Evolutionary conservation across 1,284 basidiomycete species (phyloP).

Genomic region (Entoloma clypeatum): DNA sequence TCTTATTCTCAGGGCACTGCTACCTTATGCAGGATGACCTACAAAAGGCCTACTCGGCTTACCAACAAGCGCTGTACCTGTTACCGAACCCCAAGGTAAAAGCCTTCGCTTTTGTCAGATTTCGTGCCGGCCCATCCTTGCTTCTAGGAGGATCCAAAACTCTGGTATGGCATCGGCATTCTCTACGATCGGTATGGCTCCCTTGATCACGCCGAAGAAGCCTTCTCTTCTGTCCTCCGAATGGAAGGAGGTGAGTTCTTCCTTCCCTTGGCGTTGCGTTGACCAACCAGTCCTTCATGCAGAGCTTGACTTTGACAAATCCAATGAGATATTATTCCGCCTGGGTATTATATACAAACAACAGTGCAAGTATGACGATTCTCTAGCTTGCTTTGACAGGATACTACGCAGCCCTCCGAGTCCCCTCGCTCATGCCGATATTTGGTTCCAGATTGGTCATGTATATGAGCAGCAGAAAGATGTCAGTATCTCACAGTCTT

Average conservation of each 20-base stretch:
- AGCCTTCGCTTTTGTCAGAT: constrained; percentile 11
- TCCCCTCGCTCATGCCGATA: constrained; percentile 95
- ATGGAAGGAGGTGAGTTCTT: constrained; percentile 85
- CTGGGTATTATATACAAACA: constrained; percentile 99
- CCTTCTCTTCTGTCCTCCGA: constrained; percentile 91
- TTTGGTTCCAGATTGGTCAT: constrained; percentile 99
- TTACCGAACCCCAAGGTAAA: constrained; percentile 90
- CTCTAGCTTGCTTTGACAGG: constrained; percentile 89
- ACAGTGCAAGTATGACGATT: constrained; percentile 87
- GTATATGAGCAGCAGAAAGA: constrained; percentile 97
- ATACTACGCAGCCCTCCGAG: constrained; percentile 94
- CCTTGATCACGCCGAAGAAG: constrained; percentile 97
- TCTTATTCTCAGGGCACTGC: constrained; percentile 71
- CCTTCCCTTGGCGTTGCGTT: constrained; percentile 19
- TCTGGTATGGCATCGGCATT: constrained; percentile 99
- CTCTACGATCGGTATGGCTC: constrained; percentile 98
- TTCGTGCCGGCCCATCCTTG: constrained; percentile 21
- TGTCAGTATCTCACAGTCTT: constrained; percentile 45
- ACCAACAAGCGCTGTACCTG: constrained; percentile 96
- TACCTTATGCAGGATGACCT: constrained; percentile 99
- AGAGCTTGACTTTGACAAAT: constrained; percentile 92
- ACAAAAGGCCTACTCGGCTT: constrained; percentile 97
- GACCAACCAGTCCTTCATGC: constrained; percentile 28
- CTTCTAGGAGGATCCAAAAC: constrained; percentile 85
- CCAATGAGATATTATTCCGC: constrained; percentile 97